Base-by-base conservation (phyloP, 73 alveolate species). In the Effrenium voratum region DNA sequence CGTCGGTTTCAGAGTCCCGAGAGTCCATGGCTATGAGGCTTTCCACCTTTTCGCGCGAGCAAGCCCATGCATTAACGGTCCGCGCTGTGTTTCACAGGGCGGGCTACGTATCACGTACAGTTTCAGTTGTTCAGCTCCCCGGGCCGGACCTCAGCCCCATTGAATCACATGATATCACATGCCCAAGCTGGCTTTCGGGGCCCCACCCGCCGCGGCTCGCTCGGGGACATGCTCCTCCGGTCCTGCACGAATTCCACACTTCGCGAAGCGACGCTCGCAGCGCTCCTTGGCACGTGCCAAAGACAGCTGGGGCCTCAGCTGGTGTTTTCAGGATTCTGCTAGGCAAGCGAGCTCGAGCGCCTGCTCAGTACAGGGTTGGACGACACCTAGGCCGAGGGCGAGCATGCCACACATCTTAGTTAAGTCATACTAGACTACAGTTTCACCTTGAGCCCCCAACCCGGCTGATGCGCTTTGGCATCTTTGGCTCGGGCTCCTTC, bases 121-220 rank as follows among this genome's bases (percentile, higher is more conserved):
- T n/a, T n/a, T 66, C 95, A 50, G 46, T 88, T 84, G 38, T 88
- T 28, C 95, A 88, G 73, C 77, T 88, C 95, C 19, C 95, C 95
- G 6, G 95, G 95, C 3, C 95, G 95, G 5, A 86, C 94, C 94
- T 86, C 32, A 32, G 30, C 5, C 50, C 43, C 47, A 4, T 6
- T 22, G 24, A 0, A 0, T 34, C 43, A 24, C 32, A 30, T 40
- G 12, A 28, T 5, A 24, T 5, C 34, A 15, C 0, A 43, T 16
- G 26, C 0, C 70, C 30, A 4, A 16, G 63, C 30, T 2, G n/a
- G 32, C n/a, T n/a, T 32, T 30, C 41, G 12, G 90, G 70, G 75
- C 36, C 72, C 45, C 75, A 36, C 88, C 5, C 66, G 88, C 59
- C 87, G 97, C 97, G 44, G 60, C 40, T 44, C 26, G 45, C 45